These are phyloP conservation scores for Stygiomarasmius scandens DNA, from an alignment of 1,284 basidiomycete species.

Conservation along the genomic window DNA sequence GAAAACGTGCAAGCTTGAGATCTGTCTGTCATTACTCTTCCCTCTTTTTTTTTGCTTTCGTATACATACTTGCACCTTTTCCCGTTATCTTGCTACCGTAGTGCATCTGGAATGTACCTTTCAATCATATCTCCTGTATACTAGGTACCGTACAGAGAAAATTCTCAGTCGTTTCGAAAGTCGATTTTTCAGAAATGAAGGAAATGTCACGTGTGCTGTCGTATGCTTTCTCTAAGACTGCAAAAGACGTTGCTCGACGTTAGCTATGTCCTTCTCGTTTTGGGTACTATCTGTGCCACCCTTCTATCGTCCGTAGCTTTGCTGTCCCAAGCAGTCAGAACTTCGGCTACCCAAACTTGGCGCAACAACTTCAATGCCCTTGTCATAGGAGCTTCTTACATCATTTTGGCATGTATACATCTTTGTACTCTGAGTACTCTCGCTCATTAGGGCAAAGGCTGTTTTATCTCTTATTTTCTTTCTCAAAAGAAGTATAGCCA, in stretches of 20 bases:
- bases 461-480: slow-evolving; percentile 61
- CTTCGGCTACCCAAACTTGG: slow-evolving; percentile 54
- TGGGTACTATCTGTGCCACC: slow-evolving; percentile 56
- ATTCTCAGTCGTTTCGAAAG: too few species aligned
- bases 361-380: slow-evolving; percentile 64
- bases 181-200: too few species aligned
- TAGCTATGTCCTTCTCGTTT: slow-evolving; percentile 54
- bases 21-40: slow-evolving; percentile 8
- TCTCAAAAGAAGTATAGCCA: slow-evolving; percentile 65
- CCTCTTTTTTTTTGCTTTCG: slow-evolving; percentile 1
- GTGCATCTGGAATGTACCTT: slow-evolving; percentile 11
- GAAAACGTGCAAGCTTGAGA: slow-evolving; percentile 46
- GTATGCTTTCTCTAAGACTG: slow-evolving; percentile 33
- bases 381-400: slow-evolving; percentile 66
- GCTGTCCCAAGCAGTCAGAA: slow-evolving; percentile 71
- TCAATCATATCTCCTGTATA: too few species aligned
- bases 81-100: slow-evolving; percentile 1
- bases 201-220: not conserved
- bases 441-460: slow-evolving; percentile 35
- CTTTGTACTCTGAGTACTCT: not conserved
- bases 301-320: slow-evolving; percentile 65
- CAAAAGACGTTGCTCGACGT: slow-evolving; percentile 41
- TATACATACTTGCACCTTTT: slow-evolving; percentile 5
- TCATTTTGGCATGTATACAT: slow-evolving; percentile 55
- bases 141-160: too few species aligned